Conservation (phyloP, 2,329 filamentous ascomycete genomes). For the Rhynchosporium agropyri region DNA sequence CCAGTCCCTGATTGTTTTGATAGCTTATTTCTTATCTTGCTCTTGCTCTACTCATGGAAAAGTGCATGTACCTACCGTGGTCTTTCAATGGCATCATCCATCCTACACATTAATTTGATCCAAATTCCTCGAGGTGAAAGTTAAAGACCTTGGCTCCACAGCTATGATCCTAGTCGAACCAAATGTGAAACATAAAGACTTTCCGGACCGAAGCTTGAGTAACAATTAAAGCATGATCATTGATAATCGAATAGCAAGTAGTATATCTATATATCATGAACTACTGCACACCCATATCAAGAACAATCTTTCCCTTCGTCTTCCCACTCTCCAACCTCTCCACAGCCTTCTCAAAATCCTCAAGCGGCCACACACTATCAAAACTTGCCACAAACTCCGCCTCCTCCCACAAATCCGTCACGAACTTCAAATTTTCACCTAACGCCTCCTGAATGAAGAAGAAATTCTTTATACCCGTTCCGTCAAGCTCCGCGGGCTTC, state of each 20-base stretch:
- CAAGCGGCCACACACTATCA: constrained; percentile 48
- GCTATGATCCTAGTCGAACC: too few relatives aligned
- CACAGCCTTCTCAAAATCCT: constrained; percentile 47
- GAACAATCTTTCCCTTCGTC: constrained; percentile 48
- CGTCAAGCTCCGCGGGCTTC: constrained; percentile 39
- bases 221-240: neutral
- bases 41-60: too few relatives aligned
- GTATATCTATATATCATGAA: too few relatives aligned
- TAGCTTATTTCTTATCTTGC: too few relatives aligned
- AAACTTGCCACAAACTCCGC: constrained; percentile 44
- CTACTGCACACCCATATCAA: constrained; percentile 37
- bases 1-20: too few relatives aligned
- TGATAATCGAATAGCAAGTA: neutral
- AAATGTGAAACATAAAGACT: too few relatives aligned
- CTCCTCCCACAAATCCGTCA: constrained; percentile 46
- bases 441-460: constrained; percentile 49
- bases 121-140: too few relatives aligned
- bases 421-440: constrained; percentile 43
- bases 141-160: too few relatives aligned
- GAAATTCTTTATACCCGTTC: constrained; percentile 38
- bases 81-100: too few relatives aligned
- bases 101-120: too few relatives aligned
- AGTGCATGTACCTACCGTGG: too few relatives aligned
- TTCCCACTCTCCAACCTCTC: constrained; percentile 45
- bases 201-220: too few relatives aligned